Percentiles rank a stretch among this genome's conserved stretches.
Evolutionary conservation across 2,329 filamentous ascomycete species (phyloP).

Genomic region (Verticillium albo-atrum): DNA sequence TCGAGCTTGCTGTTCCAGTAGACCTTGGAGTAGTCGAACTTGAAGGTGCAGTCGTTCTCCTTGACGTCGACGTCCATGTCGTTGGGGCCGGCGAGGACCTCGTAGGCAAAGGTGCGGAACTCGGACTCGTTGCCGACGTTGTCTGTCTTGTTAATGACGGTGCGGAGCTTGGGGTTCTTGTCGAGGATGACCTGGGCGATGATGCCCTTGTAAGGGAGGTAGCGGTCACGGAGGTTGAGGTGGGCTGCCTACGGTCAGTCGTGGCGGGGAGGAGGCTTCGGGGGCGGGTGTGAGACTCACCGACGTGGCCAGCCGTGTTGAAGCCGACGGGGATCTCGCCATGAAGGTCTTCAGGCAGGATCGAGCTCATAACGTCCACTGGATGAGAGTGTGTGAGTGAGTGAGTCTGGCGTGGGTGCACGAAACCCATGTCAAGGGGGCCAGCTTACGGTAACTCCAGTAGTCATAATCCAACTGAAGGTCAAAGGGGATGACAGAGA

Average conservation of each 20-base stretch:
- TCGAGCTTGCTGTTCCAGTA: slow-evolving; percentile 97
- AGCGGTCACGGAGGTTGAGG: slow-evolving; percentile 80
- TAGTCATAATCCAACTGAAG: slow-evolving; percentile 76
- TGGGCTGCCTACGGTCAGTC: slow-evolving; percentile 51
- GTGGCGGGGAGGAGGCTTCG: not conserved
- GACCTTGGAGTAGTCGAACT: slow-evolving; percentile 91
- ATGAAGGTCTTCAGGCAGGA: slow-evolving; percentile 75
- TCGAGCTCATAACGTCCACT: slow-evolving; percentile 78
- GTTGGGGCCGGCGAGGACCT: slow-evolving; percentile 77
- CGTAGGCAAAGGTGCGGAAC: slow-evolving; percentile 90
- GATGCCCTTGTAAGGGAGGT: slow-evolving; percentile 78
- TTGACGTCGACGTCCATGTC: slow-evolving; percentile 79
- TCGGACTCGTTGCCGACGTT: slow-evolving; percentile 80
- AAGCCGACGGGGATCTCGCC: slow-evolving; percentile 83
- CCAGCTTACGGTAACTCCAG: slow-evolving; percentile 70
- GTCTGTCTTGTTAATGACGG: slow-evolving; percentile 94
- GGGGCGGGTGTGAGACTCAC: slow-evolving; percentile 36
- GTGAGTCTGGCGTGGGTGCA: slow-evolving; percentile 12
- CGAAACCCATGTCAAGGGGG: too few species aligned
- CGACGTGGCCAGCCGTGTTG: slow-evolving; percentile 82
- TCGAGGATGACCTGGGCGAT: slow-evolving; percentile 84
- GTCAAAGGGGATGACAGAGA: slow-evolving; percentile 71
- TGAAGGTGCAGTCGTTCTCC: slow-evolving; percentile 81
- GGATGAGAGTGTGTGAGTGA: too few species aligned
- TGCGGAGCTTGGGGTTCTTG: slow-evolving; percentile 78